Evolutionary conservation across 2,329 filamentous ascomycete genomes (phyloP), one percentile per base, ranked within the genome.

Genomic region (Exophiala viscosa): DNA sequence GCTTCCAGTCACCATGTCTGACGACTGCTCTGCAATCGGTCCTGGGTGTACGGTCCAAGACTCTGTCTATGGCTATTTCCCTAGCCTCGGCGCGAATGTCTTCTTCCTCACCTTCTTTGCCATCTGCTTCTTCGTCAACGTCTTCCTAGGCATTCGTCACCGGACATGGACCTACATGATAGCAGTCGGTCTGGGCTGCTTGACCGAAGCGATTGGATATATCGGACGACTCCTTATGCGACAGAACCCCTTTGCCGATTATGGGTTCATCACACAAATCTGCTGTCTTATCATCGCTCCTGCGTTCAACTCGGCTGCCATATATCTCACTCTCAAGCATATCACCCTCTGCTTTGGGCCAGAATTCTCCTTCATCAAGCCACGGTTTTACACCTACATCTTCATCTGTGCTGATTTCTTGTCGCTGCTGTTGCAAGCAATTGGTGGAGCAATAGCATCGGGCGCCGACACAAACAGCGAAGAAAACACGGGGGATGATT

Each of bases 351-450:
- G 73, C 44, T 79, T 82, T 48, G 81, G 81, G 5, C 65, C 70
- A 1, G 65, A 75, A 45, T 67, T 75, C 55, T 78, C 76, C 17
- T 69, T 71, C 20, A 68, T 80, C 48, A 71, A 69, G 36, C 74
- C 77, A 5, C 66, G 68, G 5, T 69, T 74, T 47, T 83, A 82
- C 64, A 82, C 81, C 9, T 76, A 76, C 65, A 75, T 83, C 54
- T 85, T 85, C 67, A 78, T 84, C 58, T 63, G 69, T n/a, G 81
- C 77, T 61, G 82, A 85, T 58, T 58, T 84, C 38, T 60, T 80
- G 48, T 79, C 76, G n/a, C 73, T 85, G n/a, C 58, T 80, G 10
- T 67, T 84, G 3, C 82, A 85, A 64, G 80, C 78, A 3, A 73
- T 72, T 6, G 81, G 82, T 51, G 81, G 75, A 45, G 70, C 83